phyloP scores from a whole-genome alignment of 2,329 filamentous ascomycete genomes.

The Microcyclosporella mali region DNA sequence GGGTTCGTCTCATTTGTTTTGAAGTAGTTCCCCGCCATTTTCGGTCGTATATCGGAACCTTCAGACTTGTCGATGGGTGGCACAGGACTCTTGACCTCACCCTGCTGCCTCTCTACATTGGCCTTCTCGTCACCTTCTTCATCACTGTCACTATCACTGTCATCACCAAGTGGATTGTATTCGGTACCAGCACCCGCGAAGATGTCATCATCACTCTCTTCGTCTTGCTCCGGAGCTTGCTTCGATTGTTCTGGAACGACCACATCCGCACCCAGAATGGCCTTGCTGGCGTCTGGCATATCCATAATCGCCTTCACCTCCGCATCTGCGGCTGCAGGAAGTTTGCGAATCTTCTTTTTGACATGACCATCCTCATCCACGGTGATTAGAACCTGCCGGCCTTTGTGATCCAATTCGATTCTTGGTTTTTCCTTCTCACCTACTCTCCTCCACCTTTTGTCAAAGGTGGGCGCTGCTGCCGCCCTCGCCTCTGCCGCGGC shows the following conservation, averaged over 20 bases:
- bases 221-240: constrained; percentile 12
- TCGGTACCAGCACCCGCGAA: constrained; percentile 55
- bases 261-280: constrained; percentile 30
- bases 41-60: constrained; percentile 2
- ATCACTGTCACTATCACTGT: constrained; percentile 36
- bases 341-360: constrained; percentile 56
- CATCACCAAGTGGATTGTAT: constrained; percentile 56
- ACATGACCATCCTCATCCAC: constrained; percentile 55
- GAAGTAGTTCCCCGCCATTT: constrained; percentile 34
- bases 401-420: constrained; percentile 51
- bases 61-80: constrained; percentile 5
- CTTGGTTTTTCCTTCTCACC: constrained; percentile 49
- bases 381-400: constrained; percentile 53
- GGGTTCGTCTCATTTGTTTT: constrained; percentile 17
- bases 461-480: constrained; percentile 42
- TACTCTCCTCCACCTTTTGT: constrained; percentile 26
- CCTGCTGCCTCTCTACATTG: constrained; percentile 12
- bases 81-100: not conserved
- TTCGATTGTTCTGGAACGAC: constrained; percentile 18
- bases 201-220: constrained; percentile 54
- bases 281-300: constrained; percentile 24
- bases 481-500: constrained; percentile 40
- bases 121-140: constrained; percentile 17
- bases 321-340: constrained; percentile 32
- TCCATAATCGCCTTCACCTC: constrained; percentile 19